phyloP scores from a whole-genome alignment of 176 grass and related monocot species.

The Dactylis glomerata region DNA sequence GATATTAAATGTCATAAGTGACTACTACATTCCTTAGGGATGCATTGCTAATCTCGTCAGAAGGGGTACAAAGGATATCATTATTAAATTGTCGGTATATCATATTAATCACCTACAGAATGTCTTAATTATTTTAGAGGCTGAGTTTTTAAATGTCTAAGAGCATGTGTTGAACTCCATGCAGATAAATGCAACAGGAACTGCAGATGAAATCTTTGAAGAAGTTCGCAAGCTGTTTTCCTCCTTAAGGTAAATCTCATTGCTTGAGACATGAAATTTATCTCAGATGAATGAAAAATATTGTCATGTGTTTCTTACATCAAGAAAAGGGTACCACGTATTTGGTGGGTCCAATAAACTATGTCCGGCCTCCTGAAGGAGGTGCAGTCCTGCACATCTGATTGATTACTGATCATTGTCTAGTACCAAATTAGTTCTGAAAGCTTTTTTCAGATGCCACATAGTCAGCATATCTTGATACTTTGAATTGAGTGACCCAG shows the following conservation, averaged over 20 bases:
- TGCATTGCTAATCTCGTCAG: background rate
- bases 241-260: slow-evolving; percentile 54
- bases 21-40: background rate
- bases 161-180: slow-evolving; percentile 16
- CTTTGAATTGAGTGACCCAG: background rate
- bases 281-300: background rate
- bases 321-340: background rate
- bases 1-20: background rate
- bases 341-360: background rate
- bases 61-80: background rate
- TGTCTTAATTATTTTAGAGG: background rate
- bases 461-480: background rate
- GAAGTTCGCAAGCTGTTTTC: slow-evolving; percentile 50
- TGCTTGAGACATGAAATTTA: background rate
- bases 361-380: background rate
- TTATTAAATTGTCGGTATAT: background rate
- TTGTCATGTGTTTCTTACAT: background rate
- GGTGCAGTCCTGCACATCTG: background rate
- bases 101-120: background rate
- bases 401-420: background rate
- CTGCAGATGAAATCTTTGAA: slow-evolving; percentile 75
- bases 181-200: slow-evolving; percentile 78
- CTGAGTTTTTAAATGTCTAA: background rate
- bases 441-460: background rate
- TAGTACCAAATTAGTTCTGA: background rate